Percentiles rank a stretch among this genome's conserved stretches.
Conservation (phyloP, 2,329 filamentous ascomycete genomes). For the Cadophora sp. region DNA sequence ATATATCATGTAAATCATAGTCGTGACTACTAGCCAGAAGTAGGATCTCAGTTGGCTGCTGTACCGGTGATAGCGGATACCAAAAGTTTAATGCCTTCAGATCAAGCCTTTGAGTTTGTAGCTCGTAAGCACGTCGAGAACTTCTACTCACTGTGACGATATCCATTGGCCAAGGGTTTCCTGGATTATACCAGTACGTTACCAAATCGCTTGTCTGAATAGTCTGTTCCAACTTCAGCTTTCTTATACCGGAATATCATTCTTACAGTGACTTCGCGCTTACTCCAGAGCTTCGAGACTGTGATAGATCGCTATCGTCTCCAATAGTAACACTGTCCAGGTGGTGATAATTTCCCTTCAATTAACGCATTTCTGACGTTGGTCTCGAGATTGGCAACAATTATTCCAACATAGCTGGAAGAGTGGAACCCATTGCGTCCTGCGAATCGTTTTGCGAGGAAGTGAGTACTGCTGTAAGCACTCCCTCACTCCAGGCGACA, state of each 20-base stretch:
- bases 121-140: not conserved
- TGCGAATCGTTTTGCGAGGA: not conserved
- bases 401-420: not conserved
- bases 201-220: not conserved
- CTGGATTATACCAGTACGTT: not conserved
- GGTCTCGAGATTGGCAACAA: not conserved
- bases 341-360: not conserved
- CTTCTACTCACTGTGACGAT: not conserved
- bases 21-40: constrained; percentile 11
- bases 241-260: not conserved
- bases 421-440: constrained; percentile 4
- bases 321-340: no score
- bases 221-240: constrained; percentile 10
- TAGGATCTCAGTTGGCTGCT: not conserved
- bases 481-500: not conserved
- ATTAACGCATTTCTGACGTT: not conserved
- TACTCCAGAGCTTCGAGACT: constrained; percentile 9
- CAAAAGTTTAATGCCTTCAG: constrained; percentile 9
- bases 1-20: constrained; percentile 17
- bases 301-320: not conserved
- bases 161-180: not conserved
- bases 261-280: not conserved
- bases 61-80: not conserved
- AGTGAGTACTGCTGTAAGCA: not conserved
- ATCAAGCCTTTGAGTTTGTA: constrained; percentile 6